phyloP scores from a whole-genome alignment of 805 yeast species.

The Sugiyamaella lignohabitans region DNA sequence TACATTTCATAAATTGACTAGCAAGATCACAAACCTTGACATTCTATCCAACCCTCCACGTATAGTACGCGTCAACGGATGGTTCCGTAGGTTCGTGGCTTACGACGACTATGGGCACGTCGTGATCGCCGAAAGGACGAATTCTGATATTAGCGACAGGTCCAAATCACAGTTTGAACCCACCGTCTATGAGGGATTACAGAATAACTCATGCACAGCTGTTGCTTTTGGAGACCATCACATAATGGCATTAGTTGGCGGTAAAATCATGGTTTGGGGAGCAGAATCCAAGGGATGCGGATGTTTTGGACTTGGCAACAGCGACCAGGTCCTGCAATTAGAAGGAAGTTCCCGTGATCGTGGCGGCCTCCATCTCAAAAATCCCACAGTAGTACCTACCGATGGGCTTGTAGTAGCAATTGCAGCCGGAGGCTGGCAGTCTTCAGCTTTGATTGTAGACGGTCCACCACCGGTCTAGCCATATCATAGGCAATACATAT shows the following conservation, averaged over 20 bases:
- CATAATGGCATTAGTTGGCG: constrained; percentile 54
- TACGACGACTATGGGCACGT: constrained; percentile 49
- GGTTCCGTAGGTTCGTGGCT: constrained; percentile 47
- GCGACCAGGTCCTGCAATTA: constrained; percentile 12
- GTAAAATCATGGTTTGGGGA: constrained; percentile 63
- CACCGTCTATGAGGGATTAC: constrained; percentile 36
- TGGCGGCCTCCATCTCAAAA: constrained; percentile 24
- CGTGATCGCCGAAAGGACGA: constrained; percentile 34
- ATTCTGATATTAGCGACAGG: background rate
- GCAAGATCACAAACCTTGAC: no score
- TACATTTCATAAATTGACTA: constrained; percentile 4
- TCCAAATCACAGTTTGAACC: constrained; percentile 28
- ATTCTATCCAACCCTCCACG: background rate
- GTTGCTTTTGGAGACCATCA: constrained; percentile 71
- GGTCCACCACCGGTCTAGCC: background rate
- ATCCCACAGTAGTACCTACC: constrained; percentile 39
- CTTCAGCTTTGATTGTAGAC: constrained; percentile 49
- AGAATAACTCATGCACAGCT: constrained; percentile 44
- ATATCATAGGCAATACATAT: no score
- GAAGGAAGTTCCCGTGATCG: constrained; percentile 8
- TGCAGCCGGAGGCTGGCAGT: constrained; percentile 78
- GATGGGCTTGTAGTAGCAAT: constrained; percentile 44
- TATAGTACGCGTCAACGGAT: constrained; percentile 32
- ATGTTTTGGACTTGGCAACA: constrained; percentile 58
- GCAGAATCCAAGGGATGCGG: constrained; percentile 56